phyloP scores from a whole-genome alignment of 495 filamentous ascomycete genomes.

The Sporormia fimetaria region DNA sequence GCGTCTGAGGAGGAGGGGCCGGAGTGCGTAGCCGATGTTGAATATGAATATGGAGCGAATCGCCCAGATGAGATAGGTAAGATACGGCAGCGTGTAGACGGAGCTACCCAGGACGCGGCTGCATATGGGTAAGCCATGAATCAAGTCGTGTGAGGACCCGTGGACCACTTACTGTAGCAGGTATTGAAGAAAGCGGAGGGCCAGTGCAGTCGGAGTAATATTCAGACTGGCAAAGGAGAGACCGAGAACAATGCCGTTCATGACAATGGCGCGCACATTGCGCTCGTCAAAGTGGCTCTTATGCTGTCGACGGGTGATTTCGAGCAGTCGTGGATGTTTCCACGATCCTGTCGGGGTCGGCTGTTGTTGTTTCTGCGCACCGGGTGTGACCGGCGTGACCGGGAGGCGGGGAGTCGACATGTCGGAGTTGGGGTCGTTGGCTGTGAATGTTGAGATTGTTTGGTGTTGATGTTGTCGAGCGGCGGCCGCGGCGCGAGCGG shows the following conservation, averaged over 20 bases:
- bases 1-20: conserved; percentile 51
- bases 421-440: background rate
- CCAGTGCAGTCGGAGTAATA: background rate
- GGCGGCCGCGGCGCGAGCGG: no score
- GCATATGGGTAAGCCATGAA: background rate
- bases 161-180: conserved; percentile 18
- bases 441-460: no score
- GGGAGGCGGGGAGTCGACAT: conserved; percentile 1
- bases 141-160: conserved; percentile 4
- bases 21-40: conserved; percentile 55
- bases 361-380: conserved; percentile 12
- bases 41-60: conserved; percentile 48
- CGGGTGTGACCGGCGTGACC: conserved; percentile 15
- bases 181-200: conserved; percentile 7
- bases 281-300: conserved; percentile 22
- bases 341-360: conserved; percentile 18
- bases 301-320: conserved; percentile 25
- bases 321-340: conserved; percentile 24
- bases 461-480: no score
- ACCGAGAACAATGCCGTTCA: conserved; percentile 10
- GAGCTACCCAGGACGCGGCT: conserved; percentile 12
- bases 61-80: background rate
- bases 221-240: conserved; percentile 6
- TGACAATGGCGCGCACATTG: conserved; percentile 16
- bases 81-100: conserved; percentile 1